Percentiles rank a stretch among this genome's conserved stretches.
Conservation (phyloP, 2,329 filamentous ascomycete genomes). For the Thermomyces lanuginosus region DNA sequence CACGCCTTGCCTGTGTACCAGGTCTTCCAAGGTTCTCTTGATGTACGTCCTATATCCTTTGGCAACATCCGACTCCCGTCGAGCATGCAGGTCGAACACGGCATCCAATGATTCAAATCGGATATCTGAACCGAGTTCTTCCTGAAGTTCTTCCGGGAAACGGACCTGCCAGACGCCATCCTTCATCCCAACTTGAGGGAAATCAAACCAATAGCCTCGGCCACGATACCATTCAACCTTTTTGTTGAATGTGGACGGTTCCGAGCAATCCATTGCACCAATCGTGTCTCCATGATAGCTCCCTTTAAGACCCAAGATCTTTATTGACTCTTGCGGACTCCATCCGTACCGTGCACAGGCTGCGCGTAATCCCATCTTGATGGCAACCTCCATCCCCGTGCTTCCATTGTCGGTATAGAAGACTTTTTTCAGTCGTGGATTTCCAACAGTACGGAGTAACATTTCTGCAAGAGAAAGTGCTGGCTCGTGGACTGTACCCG, state of each 20-base stretch:
- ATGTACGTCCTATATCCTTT: constrained; percentile 47
- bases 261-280: constrained; percentile 70
- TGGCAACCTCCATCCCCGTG: constrained; percentile 66
- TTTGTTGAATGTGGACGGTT: constrained; percentile 61
- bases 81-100: constrained; percentile 43
- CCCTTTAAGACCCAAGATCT: constrained; percentile 58
- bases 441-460: constrained; percentile 43
- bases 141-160: constrained; percentile 34
- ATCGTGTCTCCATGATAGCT: constrained; percentile 82
- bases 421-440: constrained; percentile 50
- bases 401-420: constrained; percentile 79
- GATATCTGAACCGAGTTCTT: constrained; percentile 29
- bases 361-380: constrained; percentile 70
- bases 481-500: constrained; percentile 61
- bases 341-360: constrained; percentile 50
- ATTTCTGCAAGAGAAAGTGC: constrained; percentile 52
- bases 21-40: constrained; percentile 32
- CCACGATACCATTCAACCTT: constrained; percentile 77
- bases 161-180: constrained; percentile 51
- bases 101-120: constrained; percentile 35
- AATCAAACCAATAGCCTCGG: constrained; percentile 66
- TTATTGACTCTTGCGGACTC: constrained; percentile 41
- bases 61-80: constrained; percentile 32
- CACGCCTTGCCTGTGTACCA: constrained; percentile 39
- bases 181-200: constrained; percentile 52